Base-by-base conservation (phyloP, 1,284 basidiomycete species). In the Sporisorium scitamineum region DNA sequence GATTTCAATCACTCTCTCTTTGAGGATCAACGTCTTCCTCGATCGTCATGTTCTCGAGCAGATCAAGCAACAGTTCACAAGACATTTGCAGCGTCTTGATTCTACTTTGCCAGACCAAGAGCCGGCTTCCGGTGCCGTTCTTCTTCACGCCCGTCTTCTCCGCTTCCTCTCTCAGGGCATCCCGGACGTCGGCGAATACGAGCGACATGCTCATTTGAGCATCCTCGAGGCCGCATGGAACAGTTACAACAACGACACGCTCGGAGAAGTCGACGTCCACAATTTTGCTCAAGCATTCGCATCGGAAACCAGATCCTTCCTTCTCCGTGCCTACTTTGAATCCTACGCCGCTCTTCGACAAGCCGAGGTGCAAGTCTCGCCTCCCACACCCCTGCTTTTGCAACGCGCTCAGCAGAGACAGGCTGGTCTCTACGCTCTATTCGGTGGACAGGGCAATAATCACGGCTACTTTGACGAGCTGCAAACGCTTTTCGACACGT, bases 391-490 rank as follows among this genome's bases (percentile, higher is more conserved):
- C 24, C 6, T 31, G 20, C 34, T 54, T 91, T 91, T 45, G 86
- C 88, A 64, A 87, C 89, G 20, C 27, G 41, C 27, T n/a, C 54
- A 56, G 13, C 6, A 92, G 54, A 91, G 93, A 7, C 45, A 48
- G 26, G 45, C 45, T 27, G 92, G 92, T 65, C 88, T 96, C 76
- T 97, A 92, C 87, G 95, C 93, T 57, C 88, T 98, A 59, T 98
- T 98, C 83, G 95, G 96, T 67, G 96, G 96, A n/a, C 95, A 98
- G 87, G 95, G 96, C 76, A 94, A 92, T 73, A 98, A 98, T 86
- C 67, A 80, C 8, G 92, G 95, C 74, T 97, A 97, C 88, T 94
- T 97, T 85, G 92, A 95, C 85, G 95, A 97, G 88, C 90, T 98
- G 20, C 93, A 96, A 87, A 88, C 88, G 48, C 90, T 98, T 61